Conservation (phyloP, 345 rosid species). For the Rubroshorea leprosula region DNA sequence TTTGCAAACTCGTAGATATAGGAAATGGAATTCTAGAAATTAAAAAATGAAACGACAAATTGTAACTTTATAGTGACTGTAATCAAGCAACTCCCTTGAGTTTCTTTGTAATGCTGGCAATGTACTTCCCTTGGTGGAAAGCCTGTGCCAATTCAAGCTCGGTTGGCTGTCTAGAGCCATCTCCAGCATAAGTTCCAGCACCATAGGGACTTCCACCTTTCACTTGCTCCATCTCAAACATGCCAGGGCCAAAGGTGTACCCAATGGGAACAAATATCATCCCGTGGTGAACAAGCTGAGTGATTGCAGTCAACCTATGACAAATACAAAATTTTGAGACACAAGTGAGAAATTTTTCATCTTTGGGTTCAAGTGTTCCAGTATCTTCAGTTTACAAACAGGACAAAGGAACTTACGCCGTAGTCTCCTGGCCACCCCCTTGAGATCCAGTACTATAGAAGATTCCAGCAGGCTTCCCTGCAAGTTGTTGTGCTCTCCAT, state of each 20-base stretch:
- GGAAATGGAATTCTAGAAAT: constrained; percentile 10
- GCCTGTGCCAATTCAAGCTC: constrained; percentile 81
- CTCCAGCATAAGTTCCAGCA: constrained; percentile 91
- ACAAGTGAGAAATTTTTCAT: not conserved
- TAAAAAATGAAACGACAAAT: constrained; percentile 13
- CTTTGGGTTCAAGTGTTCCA: not conserved
- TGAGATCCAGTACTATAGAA: constrained; percentile 97
- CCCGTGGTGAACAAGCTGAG: constrained; percentile 96
- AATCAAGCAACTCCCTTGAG: constrained; percentile 60
- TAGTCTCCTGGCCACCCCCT: constrained; percentile 98
- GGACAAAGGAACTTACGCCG: constrained; percentile 56
- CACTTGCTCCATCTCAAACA: constrained; percentile 92
- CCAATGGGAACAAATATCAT: constrained; percentile 92
- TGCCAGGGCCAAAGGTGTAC: constrained; percentile 94
- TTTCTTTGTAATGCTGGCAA: constrained; percentile 81
- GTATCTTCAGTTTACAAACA: not conserved
- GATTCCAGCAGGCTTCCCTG: constrained; percentile 95
- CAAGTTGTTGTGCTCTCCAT: constrained; percentile 92
- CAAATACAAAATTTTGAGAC: not conserved
- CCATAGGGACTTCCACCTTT: constrained; percentile 98
- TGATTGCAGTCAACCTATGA: constrained; percentile 81
- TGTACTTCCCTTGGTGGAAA: constrained; percentile 95
- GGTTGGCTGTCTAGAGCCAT: constrained; percentile 83
- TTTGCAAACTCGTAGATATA: constrained; percentile 14
- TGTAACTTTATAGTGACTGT: constrained; percentile 7